Base-by-base conservation (phyloP, 177 flowering plant genomes). In the Vitis hybrid region DNA sequence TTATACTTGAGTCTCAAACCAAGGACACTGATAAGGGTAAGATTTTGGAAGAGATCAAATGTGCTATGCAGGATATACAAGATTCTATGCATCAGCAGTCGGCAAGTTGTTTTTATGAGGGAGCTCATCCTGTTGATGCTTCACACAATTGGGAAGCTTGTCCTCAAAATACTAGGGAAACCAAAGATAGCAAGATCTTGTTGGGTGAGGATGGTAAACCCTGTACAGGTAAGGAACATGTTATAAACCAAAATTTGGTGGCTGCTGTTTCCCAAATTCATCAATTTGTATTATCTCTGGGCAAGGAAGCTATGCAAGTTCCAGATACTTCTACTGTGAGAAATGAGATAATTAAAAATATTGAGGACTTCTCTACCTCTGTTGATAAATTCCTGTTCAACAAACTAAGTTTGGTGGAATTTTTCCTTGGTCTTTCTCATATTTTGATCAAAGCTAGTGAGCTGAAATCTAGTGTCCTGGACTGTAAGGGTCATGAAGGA, bases 361-460 rank as follows among this genome's bases (percentile, higher is more conserved):
- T 91, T 59, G 83, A 88, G 67, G 77, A 79, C 54, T 90, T 92
- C 73, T 85, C 86, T 50, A 78, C 41, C 64, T 79, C 84, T 51
- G 78, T 86, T 61, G 71, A 84, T 62, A 81, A 82, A 64, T 84
- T 81, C 52, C 48, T 87, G n/a, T 59, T 65, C 68, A 61, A 74
- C 30, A 67, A 80, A 57, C 72, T 64, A 66, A 72, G 73, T 76
- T 65, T 91, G 82, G 73, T 17, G 30, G 87, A 87, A 57, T 89
- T 91, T 77, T 67, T 96, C 73, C 70, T 83, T 71, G 85, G 77
- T 48, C 91, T 96, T 71, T 88, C 98, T 74, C 78, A 71, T 77
- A 85, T 94, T 65, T 71, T 96, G 68, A 74, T 76, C 13, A 78
- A 84, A 74, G 90, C 84, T 20, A 78, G 91, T 74, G 86, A 84